Conservation (phyloP, 805 yeast genomes). For the Lipomyces yamanashiensis region DNA sequence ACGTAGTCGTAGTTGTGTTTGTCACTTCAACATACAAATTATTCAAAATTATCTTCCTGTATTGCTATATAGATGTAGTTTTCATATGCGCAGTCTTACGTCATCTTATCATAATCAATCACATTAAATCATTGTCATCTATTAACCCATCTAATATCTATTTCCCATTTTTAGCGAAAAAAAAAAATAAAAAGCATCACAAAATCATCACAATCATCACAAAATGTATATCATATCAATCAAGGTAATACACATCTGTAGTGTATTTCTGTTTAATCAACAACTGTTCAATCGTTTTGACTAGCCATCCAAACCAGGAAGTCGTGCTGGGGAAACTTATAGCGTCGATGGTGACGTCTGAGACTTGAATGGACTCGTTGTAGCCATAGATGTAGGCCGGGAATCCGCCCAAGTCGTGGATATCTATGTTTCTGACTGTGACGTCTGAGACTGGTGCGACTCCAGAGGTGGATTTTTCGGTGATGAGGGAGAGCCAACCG, state of each 20-base stretch:
- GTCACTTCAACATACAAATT: background rate
- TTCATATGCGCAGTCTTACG: background rate
- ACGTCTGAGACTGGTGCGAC: constrained; percentile 16
- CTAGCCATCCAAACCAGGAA: background rate
- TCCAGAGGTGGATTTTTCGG: constrained; percentile 11
- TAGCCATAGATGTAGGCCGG: constrained; percentile 21
- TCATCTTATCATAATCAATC: background rate
- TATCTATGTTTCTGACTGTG: constrained; percentile 9
- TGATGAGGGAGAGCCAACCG: constrained; percentile 27
- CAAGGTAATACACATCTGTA: background rate
- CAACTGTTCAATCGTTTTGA: background rate
- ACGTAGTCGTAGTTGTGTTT: background rate
- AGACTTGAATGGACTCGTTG: background rate
- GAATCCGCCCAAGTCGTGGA: constrained; percentile 21
- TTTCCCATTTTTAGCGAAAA: background rate
- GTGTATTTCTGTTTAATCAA: background rate
- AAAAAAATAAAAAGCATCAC: background rate
- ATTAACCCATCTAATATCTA: background rate
- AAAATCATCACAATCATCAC: no score
- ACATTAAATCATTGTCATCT: background rate
- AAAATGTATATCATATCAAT: background rate
- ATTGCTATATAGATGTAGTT: no score
- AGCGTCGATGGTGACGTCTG: constrained; percentile 6
- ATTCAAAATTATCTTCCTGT: no score
- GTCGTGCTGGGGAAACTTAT: background rate